Evolutionary conservation across 2,329 filamentous ascomycete species (phyloP), one percentile per base, ranked within the genome.

Genomic region (Escovopsis weberi): DNA sequence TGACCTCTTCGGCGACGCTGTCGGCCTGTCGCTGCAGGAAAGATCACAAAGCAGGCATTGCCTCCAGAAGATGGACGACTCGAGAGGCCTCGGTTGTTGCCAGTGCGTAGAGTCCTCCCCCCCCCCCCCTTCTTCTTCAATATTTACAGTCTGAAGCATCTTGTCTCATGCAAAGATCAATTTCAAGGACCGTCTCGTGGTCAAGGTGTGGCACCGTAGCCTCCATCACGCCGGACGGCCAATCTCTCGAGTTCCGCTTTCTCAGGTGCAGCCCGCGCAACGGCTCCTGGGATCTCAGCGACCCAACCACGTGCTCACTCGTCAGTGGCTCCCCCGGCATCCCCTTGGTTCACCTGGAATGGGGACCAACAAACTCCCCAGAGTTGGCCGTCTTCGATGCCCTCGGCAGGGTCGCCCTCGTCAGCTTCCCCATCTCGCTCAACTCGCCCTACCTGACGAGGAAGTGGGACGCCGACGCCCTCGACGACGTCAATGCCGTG

Each of bases 161-260:
- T 32, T 32, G 28, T 32, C 28, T 32, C 28, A 32, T 11, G 28
- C 28, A 32, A 32, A 5, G 39, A 43, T 49, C 57, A 34, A 28
- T 39, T 38, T 39, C 37, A 51, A 93, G 87, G 57, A 78, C 77
- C 49, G 74, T 95, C 42, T 79, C 83, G 28, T 96, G 89, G 88
- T 94, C 89, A 10, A 87, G 80, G 53, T 75, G 78, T 47, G 89
- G 89, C 37, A 86, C 81, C 46, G 85, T 96, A 50, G 88, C 88
- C 26, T 82, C 80, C 42, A 82, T 96, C 50, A 75, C 80, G 18
- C 65, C 75, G 12, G 82, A 88, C 60, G 82, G 84, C 26, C 72
- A 72, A 39, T 71, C 69, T 12, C 66, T 95, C 41, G 78, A 83
- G 55, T 69, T 94, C 38, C 78, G 80, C 45, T 80, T 85, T 55